Evolutionary conservation across 768 basidiomycete species (phyloP), one percentile per base, ranked within the genome.

Genomic region (Termitomyces sp.): DNA sequence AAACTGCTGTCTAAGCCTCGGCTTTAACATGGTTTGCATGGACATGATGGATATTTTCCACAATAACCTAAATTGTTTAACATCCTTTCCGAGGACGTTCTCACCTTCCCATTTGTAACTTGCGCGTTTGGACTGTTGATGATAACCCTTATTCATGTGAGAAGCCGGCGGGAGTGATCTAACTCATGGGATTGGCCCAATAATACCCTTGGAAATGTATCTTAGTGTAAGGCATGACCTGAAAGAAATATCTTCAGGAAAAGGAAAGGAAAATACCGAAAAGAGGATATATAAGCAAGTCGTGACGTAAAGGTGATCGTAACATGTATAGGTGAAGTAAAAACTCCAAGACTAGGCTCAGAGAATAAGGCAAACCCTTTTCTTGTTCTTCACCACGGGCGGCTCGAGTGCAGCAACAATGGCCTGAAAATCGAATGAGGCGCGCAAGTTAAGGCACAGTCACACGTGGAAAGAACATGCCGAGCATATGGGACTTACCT

Each of bases 371-470:
- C 95, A 98, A 71, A 81, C 86, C 64, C 65, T 74, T 75, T 70
- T 83, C 78, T 80, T 85, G 77, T 80, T 79, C 77, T 85, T 97
- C 69, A 91, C 80, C 60, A 96, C 87, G 62, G 97, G 97, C 49
- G 97, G 97, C 70, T 99, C 96, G 60, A 98, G 85, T 11, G 96
- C 97, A 65, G 96, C 96, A 57, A 98, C 97, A 66, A 99, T 98
- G 52, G 97, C 97, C 94, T 94, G 68, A 40, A 46, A 44, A 19
- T 15, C 49, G 22, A 43, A 51, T 40, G 58, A 63, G 55, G 35
- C 46, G 42, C 35, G 21, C 40, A 46, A 46, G 50, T 48, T 54
- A 59, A 55, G 45, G 53, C 34, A 58, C 54, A 47, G 54, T 50
- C 38, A 41, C 30, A 44, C 40, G 48, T 57, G 56, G 46, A 24